A percentile compares a stretch with the other conserved stretches of the same genome.
phyloP scores from a whole-genome alignment of 2,329 filamentous ascomycete genomes.

The Ophiosphaerella herpotricha region DNA sequence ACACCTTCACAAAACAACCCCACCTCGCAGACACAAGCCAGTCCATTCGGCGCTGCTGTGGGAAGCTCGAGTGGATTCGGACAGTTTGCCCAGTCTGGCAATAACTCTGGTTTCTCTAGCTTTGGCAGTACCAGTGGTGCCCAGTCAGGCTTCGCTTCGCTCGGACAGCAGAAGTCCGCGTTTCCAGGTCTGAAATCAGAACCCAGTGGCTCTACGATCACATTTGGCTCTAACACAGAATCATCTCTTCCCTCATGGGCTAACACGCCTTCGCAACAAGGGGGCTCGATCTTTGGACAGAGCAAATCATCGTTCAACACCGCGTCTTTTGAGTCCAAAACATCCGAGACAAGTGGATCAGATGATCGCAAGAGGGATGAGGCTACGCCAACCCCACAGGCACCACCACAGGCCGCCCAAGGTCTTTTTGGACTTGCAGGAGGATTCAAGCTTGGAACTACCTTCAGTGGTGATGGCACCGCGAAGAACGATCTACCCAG shows the following conservation, averaged over 20 bases:
- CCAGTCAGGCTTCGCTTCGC: slow-evolving; percentile 37
- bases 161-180: slow-evolving; percentile 36
- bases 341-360: slow-evolving; percentile 36
- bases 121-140: slow-evolving; percentile 14
- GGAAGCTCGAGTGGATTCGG: slow-evolving; percentile 37
- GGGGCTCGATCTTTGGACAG: slow-evolving; percentile 33
- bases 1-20: slow-evolving; percentile 19
- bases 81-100: slow-evolving; percentile 30
- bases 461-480: slow-evolving; percentile 68
- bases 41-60: slow-evolving; percentile 40
- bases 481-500: slow-evolving; percentile 64
- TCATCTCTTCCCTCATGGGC: slow-evolving; percentile 41
- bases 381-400: slow-evolving; percentile 41
- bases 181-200: slow-evolving; percentile 36
- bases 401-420: slow-evolving; percentile 15
- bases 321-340: slow-evolving; percentile 35
- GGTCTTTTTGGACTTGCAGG: slow-evolving; percentile 40
- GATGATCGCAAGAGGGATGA: slow-evolving; percentile 39
- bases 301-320: slow-evolving; percentile 36
- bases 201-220: slow-evolving; percentile 49
- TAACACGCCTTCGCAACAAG: slow-evolving; percentile 36
- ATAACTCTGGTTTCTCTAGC: slow-evolving; percentile 26
- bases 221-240: slow-evolving; percentile 40
- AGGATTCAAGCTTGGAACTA: slow-evolving; percentile 69
- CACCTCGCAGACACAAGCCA: slow-evolving; percentile 25